Conservation (phyloP, 768 basidiomycete species). For the Gyrodon lividus region DNA sequence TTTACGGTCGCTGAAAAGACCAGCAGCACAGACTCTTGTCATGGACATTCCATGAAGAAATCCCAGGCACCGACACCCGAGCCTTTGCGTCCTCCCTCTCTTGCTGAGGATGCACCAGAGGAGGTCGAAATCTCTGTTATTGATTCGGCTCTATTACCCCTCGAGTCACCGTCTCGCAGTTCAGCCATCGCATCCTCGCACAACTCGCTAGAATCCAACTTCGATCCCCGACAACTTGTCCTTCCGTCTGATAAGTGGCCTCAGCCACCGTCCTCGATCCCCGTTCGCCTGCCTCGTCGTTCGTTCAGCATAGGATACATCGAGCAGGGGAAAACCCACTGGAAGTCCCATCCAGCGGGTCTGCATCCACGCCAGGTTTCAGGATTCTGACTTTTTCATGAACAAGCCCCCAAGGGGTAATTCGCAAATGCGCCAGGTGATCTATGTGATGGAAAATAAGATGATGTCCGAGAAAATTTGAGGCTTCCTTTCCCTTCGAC, state of each 20-base stretch:
- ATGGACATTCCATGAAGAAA: constrained; percentile 5
- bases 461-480: too few relatives aligned
- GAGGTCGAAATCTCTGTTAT: constrained; percentile 11
- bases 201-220: constrained; percentile 29
- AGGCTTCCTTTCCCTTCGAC: background rate
- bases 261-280: constrained; percentile 16
- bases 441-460: constrained; percentile 48
- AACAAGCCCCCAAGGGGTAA: background rate
- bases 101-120: constrained; percentile 7
- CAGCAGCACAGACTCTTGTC: constrained; percentile 9
- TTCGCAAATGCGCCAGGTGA: constrained; percentile 23
- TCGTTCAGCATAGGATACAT: constrained; percentile 8
- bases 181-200: constrained; percentile 30
- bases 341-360: constrained; percentile 2
- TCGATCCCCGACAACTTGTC: constrained; percentile 19
- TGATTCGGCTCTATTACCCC: constrained; percentile 9
- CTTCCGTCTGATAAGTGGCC: constrained; percentile 22
- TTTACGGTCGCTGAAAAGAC: constrained; percentile 15
- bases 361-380: constrained; percentile 1
- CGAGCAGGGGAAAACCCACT: background rate
- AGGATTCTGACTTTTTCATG: background rate
- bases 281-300: constrained; percentile 9
- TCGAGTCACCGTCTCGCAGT: constrained; percentile 24
- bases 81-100: constrained; percentile 4
- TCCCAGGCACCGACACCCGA: constrained; percentile 1